Percentiles rank a stretch among this genome's conserved stretches.
Evolutionary conservation across 805 yeast species (phyloP).

Genomic region (Starmerella floris): DNA sequence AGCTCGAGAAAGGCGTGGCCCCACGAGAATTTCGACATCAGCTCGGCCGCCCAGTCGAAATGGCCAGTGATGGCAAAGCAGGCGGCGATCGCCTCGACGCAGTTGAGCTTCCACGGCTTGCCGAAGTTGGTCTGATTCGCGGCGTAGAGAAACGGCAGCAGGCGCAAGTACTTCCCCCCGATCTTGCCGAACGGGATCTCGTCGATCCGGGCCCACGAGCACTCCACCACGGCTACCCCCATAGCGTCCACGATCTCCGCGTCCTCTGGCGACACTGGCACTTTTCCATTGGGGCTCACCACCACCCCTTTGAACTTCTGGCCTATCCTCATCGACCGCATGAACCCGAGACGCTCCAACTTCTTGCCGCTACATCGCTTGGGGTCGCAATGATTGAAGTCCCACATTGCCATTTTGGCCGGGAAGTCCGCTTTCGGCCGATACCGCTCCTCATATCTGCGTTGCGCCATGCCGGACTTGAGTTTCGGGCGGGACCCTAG

Average conservation of each 20-base stretch:
- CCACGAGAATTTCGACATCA: constrained; percentile 78
- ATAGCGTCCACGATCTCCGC: constrained; percentile 53
- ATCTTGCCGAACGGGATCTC: constrained; percentile 90
- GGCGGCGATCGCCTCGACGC: constrained; percentile 96
- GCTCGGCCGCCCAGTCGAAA: constrained; percentile 70
- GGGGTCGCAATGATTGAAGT: constrained; percentile 97
- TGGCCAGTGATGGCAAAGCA: constrained; percentile 91
- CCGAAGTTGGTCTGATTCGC: constrained; percentile 97
- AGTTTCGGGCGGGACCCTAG: too few relatives aligned
- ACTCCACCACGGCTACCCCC: constrained; percentile 97
- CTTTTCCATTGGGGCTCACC: constrained; percentile 84
- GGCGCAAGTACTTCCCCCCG: constrained; percentile 79
- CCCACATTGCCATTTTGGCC: constrained; percentile 91
- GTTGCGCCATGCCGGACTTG: constrained; percentile 6
- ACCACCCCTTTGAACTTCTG: constrained; percentile 85
- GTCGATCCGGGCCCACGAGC: constrained; percentile 96
- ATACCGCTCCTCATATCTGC: constrained; percentile 16
- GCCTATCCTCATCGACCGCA: constrained; percentile 69
- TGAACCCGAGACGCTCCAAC: constrained; percentile 74
- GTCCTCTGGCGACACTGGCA: constrained; percentile 84
- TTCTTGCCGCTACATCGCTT: constrained; percentile 94
- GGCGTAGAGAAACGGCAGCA: constrained; percentile 84
- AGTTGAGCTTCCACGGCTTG: constrained; percentile 85
- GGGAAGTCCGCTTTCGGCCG: constrained; percentile 40
- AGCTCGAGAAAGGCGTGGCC: constrained; percentile 77